A percentile compares a stretch with the other conserved stretches of the same genome.
phyloP scores from a whole-genome alignment of 805 yeast genomes.

The Kazachstania kunashirensis region DNA sequence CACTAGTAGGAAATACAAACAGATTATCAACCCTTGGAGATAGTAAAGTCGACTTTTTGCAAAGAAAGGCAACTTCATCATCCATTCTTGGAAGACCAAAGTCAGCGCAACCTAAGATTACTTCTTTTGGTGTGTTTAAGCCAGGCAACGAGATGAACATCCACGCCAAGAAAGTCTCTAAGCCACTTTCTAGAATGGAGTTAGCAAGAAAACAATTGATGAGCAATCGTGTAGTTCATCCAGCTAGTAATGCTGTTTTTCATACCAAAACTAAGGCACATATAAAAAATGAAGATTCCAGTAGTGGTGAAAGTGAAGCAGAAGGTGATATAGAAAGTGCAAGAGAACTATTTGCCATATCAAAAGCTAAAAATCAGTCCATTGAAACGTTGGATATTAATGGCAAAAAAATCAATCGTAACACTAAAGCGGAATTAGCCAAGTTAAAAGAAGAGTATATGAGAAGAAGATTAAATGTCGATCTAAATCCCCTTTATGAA shows the following conservation, averaged over 20 bases:
- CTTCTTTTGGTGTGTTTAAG: conserved; percentile 32
- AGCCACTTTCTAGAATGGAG: conserved; percentile 32
- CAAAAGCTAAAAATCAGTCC: conserved; percentile 24
- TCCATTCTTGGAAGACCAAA: conserved; percentile 24
- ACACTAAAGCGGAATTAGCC: conserved; percentile 33
- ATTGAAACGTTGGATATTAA: conserved; percentile 34
- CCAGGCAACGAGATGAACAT: conserved; percentile 17
- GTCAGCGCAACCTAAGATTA: conserved; percentile 30
- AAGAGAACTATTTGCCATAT: conserved; percentile 28
- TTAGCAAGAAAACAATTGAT: conserved; percentile 29
- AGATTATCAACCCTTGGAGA: conserved; percentile 9
- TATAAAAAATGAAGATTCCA: conserved; percentile 19
- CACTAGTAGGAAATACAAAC: not conserved
- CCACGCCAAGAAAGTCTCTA: conserved; percentile 14
- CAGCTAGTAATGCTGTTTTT: conserved; percentile 44
- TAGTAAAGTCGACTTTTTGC: conserved; percentile 26
- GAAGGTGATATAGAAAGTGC: conserved; percentile 33
- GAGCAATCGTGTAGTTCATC: conserved; percentile 32
- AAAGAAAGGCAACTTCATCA: conserved; percentile 26
- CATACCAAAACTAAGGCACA: conserved; percentile 29
- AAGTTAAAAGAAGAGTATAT: conserved; percentile 63
- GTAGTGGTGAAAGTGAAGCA: conserved; percentile 33
- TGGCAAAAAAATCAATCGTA: conserved; percentile 31
- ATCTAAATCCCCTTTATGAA: conserved; percentile 62
- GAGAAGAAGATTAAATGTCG: conserved; percentile 71